Evolutionary conservation across 306 rosid genomes (phyloP).

Genomic region (Medicago truncatula): MtrunA17r5.0-ANR NC_053044.1:56717501-56718000

Average conservation of each 20-base stretch:
- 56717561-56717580: conserved; percentile 52
- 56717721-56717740: conserved; percentile 60
- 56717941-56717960: conserved; percentile 42
- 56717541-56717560: conserved; percentile 49
- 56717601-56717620: conserved; percentile 52
- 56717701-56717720: conserved; percentile 54
- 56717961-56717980: conserved; percentile 39
- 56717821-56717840: conserved; percentile 70
- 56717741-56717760: conserved; percentile 73
- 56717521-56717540: background rate
- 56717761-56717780: conserved; percentile 54
- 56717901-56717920: conserved; percentile 60
- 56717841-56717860: conserved; percentile 84
- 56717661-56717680: conserved; percentile 71
- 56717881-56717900: conserved; percentile 53
- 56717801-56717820: conserved; percentile 73
- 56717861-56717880: conserved; percentile 67
- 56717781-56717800: conserved; percentile 60
- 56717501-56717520: background rate
- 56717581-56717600: conserved; percentile 71
- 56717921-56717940: conserved; percentile 61
- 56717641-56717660: conserved; percentile 59
- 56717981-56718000: conserved; percentile 59
- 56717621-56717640: conserved; percentile 59
- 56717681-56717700: conserved; percentile 82